Evolutionary conservation across 1,139 yeast genomes (phyloP).

Genomic region (Debaryomyces psychrophilus): DNA sequence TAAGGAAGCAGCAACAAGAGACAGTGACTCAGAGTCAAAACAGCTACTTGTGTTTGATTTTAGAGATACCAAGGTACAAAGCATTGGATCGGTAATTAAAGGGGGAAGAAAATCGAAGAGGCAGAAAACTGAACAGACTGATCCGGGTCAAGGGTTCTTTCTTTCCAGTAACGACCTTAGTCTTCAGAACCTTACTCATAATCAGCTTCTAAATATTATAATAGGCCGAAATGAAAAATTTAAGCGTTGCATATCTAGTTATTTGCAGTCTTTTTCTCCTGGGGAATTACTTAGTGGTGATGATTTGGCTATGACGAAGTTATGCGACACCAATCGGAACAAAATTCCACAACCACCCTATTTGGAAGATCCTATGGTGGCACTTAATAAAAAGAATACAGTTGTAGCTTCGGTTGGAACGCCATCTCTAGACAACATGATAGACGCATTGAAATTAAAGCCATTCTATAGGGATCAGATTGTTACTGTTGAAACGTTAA

Average conservation of each 20-base stretch:
- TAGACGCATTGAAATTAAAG: slow-evolving; percentile 46
- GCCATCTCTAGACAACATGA: slow-evolving; percentile 39
- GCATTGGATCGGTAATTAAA: slow-evolving; percentile 37
- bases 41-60: slow-evolving; percentile 77
- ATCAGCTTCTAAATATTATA: slow-evolving; percentile 59
- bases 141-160: slow-evolving; percentile 25
- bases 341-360: slow-evolving; percentile 51
- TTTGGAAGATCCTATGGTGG: slow-evolving; percentile 38
- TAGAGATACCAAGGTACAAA: slow-evolving; percentile 61
- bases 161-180: slow-evolving; percentile 27
- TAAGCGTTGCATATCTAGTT: slow-evolving; percentile 41
- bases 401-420: slow-evolving; percentile 14
- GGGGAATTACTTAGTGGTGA: slow-evolving; percentile 24
- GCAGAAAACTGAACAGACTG: slow-evolving; percentile 12
- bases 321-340: slow-evolving; percentile 34
- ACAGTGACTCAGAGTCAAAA: slow-evolving; percentile 27
- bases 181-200: slow-evolving; percentile 29
- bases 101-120: slow-evolving; percentile 23
- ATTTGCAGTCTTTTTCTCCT: slow-evolving; percentile 33
- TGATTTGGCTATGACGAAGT: slow-evolving; percentile 32
- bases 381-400: slow-evolving; percentile 34
- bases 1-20: slow-evolving; percentile 19
- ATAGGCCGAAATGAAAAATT: slow-evolving; percentile 61
- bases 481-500: slow-evolving; percentile 30
- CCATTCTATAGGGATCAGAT: slow-evolving; percentile 66